phyloP scores from a whole-genome alignment of 192 early-diverging fungal species.

The Kappamyces sp. region DNA sequence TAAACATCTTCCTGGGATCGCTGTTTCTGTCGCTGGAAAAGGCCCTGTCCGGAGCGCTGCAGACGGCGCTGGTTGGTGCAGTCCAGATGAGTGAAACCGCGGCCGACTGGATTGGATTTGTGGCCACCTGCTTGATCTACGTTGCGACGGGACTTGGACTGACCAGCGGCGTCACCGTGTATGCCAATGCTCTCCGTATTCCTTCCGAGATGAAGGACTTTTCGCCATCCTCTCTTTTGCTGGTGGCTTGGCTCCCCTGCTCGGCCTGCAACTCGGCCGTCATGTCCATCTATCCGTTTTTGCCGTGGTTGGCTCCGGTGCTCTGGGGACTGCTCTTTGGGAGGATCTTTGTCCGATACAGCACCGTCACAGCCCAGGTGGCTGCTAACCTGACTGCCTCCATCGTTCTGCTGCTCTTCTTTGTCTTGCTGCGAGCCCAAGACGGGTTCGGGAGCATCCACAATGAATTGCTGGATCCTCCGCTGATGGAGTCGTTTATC shows the following conservation, averaged over 20 bases:
- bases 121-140: slow-evolving; percentile 17
- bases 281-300: slow-evolving; percentile 26
- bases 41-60: background rate
- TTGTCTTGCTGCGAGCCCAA: slow-evolving; percentile 25
- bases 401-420: slow-evolving; percentile 21
- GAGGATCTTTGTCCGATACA: slow-evolving; percentile 4
- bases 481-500: slow-evolving; percentile 20
- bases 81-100: background rate
- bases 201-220: no score
- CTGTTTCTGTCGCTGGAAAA: slow-evolving; percentile 21
- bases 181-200: background rate
- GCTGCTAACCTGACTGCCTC: background rate
- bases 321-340: slow-evolving; percentile 33
- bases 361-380: background rate
- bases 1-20: slow-evolving; percentile 34
- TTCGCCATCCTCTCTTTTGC: no score
- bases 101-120: background rate
- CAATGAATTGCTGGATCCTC: slow-evolving; percentile 23
- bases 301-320: slow-evolving; percentile 31
- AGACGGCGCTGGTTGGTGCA: background rate
- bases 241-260: background rate
- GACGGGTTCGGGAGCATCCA: slow-evolving; percentile 37
- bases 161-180: slow-evolving; percentile 16
- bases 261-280: slow-evolving; percentile 2
- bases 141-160: slow-evolving; percentile 10